Conservation (phyloP, 805 yeast species). For the Starmerella davenportii region DNA sequence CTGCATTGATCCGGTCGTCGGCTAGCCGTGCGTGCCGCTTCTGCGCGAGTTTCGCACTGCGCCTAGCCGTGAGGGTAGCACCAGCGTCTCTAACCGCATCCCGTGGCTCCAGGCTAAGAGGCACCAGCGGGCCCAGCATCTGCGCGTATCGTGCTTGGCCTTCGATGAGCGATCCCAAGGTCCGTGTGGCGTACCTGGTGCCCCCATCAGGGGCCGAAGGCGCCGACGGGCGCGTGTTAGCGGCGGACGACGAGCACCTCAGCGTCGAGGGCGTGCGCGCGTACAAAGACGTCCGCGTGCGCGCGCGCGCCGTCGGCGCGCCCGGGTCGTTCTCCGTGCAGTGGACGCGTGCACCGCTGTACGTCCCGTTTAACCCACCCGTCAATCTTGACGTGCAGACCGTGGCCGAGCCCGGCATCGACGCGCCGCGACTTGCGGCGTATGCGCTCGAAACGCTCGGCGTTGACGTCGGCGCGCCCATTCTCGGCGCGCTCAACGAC, state of each 20-base stretch:
- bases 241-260: not conserved
- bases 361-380: constrained; percentile 6
- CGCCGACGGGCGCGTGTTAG: not conserved
- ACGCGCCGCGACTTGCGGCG: not conserved
- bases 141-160: no score
- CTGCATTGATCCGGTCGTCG: no score
- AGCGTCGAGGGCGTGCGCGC: not conserved
- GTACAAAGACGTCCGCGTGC: not conserved
- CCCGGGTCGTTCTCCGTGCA: not conserved
- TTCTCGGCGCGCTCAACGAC: not conserved
- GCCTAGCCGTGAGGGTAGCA: no score
- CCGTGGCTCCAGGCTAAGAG: no score
- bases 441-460: not conserved
- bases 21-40: no score
- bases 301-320: not conserved
- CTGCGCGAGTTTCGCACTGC: no score
- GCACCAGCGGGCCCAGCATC: no score
- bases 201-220: not conserved
- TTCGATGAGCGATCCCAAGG: not conserved
- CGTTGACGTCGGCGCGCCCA: not conserved
- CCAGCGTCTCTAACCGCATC: no score
- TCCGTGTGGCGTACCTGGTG: not conserved
- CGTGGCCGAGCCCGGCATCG: constrained; percentile 1
- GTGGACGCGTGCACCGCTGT: not conserved
- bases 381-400: not conserved